A percentile compares a stretch with the other conserved stretches of the same genome.
phyloP scores from a whole-genome alignment of 1,284 basidiomycete genomes.

The Agroathelia rolfsii region DNA sequence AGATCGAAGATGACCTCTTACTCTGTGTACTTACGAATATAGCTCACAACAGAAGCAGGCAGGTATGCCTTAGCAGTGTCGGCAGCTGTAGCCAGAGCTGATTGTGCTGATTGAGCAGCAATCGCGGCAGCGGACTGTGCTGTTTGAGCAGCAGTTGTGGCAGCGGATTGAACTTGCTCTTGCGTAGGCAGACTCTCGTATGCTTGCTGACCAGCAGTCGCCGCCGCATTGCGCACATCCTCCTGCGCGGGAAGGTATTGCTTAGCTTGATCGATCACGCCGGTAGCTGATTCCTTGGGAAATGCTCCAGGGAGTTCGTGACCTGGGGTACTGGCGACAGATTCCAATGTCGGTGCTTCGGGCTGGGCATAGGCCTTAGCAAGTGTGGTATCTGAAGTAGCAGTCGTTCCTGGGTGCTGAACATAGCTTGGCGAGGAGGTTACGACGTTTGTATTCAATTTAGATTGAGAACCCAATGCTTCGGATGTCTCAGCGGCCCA shows the following conservation, averaged over 20 bases:
- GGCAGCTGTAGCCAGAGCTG: slow-evolving; percentile 13
- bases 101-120: no score
- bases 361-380: no score
- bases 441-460: no score
- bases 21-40: slow-evolving; percentile 14
- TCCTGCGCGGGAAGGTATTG: slow-evolving; percentile 15
- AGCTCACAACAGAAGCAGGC: slow-evolving; percentile 12
- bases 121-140: no score
- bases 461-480: slow-evolving; percentile 10
- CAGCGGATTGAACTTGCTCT: no score
- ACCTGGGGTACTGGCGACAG: slow-evolving; percentile 14
- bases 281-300: slow-evolving; percentile 12
- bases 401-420: no score
- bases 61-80: slow-evolving; percentile 19
- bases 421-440: no score
- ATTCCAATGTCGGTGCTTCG: slow-evolving; percentile 1
- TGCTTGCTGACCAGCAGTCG: no score
- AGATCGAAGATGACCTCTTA: no score
- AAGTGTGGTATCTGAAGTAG: no score
- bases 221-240: slow-evolving; percentile 15
- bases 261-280: slow-evolving; percentile 11
- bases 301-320: slow-evolving; percentile 20
- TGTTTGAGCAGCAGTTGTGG: no score
- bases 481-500: slow-evolving; percentile 17
- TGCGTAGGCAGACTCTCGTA: no score